Conservation (phyloP, 2,329 filamentous ascomycete species). For the Escovopsis weberi region DNA sequence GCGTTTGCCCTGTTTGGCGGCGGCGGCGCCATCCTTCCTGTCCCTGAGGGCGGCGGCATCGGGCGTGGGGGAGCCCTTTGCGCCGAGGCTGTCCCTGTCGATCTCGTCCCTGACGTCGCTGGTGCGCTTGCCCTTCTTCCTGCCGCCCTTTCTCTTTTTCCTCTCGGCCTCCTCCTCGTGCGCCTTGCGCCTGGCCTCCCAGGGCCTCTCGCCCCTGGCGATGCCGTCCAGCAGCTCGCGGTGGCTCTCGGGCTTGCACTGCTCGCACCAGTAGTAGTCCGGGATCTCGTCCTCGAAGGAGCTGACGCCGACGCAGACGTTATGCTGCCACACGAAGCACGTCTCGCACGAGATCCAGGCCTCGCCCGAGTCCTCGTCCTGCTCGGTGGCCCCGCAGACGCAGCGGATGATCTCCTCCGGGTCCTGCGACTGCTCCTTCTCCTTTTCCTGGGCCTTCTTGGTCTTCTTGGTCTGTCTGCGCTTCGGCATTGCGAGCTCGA, state of each 20-base stretch:
- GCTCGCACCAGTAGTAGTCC: conserved; percentile 83
- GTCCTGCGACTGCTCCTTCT: conserved; percentile 38
- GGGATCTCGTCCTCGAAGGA: conserved; percentile 65
- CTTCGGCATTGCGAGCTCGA: conserved; percentile 46
- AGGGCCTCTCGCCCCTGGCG: conserved; percentile 67
- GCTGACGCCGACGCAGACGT: conserved; percentile 80
- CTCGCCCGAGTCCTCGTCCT: conserved; percentile 72
- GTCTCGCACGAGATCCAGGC: conserved; percentile 94
- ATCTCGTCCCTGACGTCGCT: conserved; percentile 52
- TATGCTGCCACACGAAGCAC: conserved; percentile 93
- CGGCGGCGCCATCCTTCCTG: conserved; percentile 25
- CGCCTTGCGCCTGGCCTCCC: conserved; percentile 55
- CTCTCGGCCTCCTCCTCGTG: conserved; percentile 48
- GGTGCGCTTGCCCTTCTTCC: conserved; percentile 50
- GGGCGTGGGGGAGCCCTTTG: conserved; percentile 26
- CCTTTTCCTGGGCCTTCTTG: conserved; percentile 51
- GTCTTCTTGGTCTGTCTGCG: conserved; percentile 32
- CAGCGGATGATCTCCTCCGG: conserved; percentile 72
- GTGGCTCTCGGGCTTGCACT: conserved; percentile 75
- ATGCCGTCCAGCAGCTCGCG: conserved; percentile 66
- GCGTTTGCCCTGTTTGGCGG: conserved; percentile 33
- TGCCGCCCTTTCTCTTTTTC: conserved; percentile 42
- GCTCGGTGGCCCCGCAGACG: conserved; percentile 77
- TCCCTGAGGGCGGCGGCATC: conserved; percentile 27
- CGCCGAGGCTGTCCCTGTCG: conserved; percentile 27